Base-by-base conservation (phyloP, 305 asterid species). In the Solanum hybrid region DNA sequence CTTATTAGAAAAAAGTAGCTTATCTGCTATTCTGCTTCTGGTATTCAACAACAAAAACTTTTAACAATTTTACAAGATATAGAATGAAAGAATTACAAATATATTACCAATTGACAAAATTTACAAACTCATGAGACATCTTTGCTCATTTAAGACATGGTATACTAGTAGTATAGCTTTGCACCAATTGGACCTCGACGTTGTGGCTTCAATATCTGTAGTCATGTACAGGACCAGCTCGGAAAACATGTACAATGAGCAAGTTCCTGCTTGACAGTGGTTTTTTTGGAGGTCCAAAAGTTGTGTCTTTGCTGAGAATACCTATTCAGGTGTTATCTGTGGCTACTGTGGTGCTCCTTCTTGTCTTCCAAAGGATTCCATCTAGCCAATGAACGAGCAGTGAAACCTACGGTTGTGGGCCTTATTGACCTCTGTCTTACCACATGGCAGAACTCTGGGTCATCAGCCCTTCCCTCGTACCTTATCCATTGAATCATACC, bases 401-500 rank as follows among this genome's bases (percentile, higher is more conserved):
- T 96, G 86, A 94, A 95, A 5, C 99, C 99, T 3, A 96, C 99
- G 0, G 99, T 96, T 0, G 95, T 96, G 6, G 92, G 92, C 51
- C 95, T 89, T 17, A 96, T 96, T 2, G 99, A 96, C 71, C 98
- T 92, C 86, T 97, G 98, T 32, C 98, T 90, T 88, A 96, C 97
- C 89, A 93, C 37, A 16, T 93, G 90, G 89, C 98, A 96, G 82
- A 91, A 96, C 88, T 94, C 98, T 0, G 98, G 98, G 78, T 96
- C 99, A 79, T 96, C 97, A 1, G 91, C 14, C 72, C 88, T 90
- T 2, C 99, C 99, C 92, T 97, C 98, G 8, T 92, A 87, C 93
- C 99, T 94, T 79, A 96, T 94, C 99, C 99, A 97, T 86, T 97
- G 99, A 85, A 97, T 95, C 95, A 92, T 93, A n/a, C 93, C 98